Conservation (phyloP, 1,139 yeast genomes). For the Hanseniaspora uvarum region DNA sequence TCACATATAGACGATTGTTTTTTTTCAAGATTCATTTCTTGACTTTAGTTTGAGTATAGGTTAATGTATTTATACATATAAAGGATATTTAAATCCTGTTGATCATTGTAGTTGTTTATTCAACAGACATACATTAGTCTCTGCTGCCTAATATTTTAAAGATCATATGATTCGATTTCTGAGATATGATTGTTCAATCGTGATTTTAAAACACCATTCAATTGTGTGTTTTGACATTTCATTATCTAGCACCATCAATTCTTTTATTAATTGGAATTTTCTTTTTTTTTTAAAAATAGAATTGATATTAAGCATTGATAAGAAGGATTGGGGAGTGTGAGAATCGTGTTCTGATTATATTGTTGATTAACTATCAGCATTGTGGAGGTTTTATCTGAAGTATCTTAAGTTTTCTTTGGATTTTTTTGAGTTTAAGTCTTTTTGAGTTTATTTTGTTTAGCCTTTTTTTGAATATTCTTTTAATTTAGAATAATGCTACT, state of each 20-base stretch:
- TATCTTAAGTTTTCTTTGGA: not conserved
- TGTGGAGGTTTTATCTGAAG: not conserved
- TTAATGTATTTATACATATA: not conserved
- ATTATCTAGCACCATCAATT: not conserved
- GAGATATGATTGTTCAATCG: slow-evolving; percentile 7
- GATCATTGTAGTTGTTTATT: slow-evolving; percentile 1
- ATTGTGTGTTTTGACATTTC: not conserved
- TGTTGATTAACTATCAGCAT: not conserved
- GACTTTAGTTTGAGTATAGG: not conserved
- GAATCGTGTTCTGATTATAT: not conserved
- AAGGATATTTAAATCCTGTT: slow-evolving; percentile 3
- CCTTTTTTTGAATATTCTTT: not conserved
- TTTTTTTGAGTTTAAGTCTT: not conserved
- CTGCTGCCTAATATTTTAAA: slow-evolving; percentile 14
- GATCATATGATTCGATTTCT: slow-evolving; percentile 8
- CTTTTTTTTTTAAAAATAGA: not conserved
- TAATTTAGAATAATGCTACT: not conserved
- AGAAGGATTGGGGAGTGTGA: not conserved
- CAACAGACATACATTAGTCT: not conserved
- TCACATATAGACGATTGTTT: slow-evolving; percentile 11
- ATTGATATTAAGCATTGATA: not conserved
- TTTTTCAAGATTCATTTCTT: not conserved
- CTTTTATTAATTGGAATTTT: not conserved
- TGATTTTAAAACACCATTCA: not conserved
- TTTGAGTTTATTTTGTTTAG: not conserved